Percentiles rank a stretch among this genome's conserved stretches.
phyloP scores from a whole-genome alignment of 2,329 filamentous ascomycete species.

The Ceratocystis albifundus region DNA sequence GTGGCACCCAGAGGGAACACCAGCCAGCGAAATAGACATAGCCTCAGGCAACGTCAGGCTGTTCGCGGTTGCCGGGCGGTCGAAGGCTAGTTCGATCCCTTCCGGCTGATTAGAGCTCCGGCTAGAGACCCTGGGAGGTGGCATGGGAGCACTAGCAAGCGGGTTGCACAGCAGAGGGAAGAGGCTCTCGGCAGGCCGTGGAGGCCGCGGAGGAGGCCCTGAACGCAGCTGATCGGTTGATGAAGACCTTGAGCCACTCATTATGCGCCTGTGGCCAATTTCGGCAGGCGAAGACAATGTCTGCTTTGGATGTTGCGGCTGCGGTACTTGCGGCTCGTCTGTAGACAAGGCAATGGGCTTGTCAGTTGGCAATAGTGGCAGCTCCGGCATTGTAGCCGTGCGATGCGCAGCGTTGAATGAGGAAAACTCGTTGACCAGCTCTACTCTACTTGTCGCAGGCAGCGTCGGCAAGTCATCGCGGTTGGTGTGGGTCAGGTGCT shows the following conservation, averaged over 20 bases:
- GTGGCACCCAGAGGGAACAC: conserved; percentile 30
- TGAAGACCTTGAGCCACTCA: conserved; percentile 33
- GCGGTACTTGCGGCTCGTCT: not conserved
- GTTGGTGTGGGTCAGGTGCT: conserved; percentile 50
- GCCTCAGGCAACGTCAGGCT: conserved; percentile 38
- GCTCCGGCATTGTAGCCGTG: conserved; percentile 17
- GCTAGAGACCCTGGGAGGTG: conserved; percentile 46
- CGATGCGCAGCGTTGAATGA: conserved; percentile 22
- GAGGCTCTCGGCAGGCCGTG: conserved; percentile 33
- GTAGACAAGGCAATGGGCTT: conserved; percentile 20
- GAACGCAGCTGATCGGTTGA: conserved; percentile 37
- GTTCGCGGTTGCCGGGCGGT: conserved; percentile 37
- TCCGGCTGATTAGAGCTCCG: conserved; percentile 39
- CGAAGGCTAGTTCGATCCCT: conserved; percentile 33
- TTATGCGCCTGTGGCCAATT: conserved; percentile 29
- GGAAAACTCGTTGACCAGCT: conserved; percentile 35
- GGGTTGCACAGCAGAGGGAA: conserved; percentile 21
- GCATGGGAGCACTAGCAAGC: conserved; percentile 32
- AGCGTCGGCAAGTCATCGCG: conserved; percentile 38
- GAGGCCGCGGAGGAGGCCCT: conserved; percentile 37
- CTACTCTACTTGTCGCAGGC: conserved; percentile 33
- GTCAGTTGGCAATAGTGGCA: conserved; percentile 15
- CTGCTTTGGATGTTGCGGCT: conserved; percentile 10
- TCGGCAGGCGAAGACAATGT: conserved; percentile 22
- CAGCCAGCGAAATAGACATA: conserved; percentile 27